phyloP scores from a whole-genome alignment of 106 monocot species.

The Dendrobium officinale region DNA sequence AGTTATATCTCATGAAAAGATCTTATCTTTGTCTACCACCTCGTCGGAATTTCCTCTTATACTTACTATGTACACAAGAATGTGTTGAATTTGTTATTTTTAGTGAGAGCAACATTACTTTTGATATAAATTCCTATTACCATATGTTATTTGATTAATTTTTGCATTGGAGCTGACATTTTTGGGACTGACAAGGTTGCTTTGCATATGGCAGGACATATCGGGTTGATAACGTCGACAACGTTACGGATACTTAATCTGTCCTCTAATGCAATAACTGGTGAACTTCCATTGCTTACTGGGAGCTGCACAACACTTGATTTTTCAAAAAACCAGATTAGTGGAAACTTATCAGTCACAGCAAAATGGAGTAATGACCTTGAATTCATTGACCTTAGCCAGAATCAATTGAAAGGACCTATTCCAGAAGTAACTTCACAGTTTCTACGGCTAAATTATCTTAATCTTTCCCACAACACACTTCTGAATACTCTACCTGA shows the following conservation, averaged over 20 bases:
- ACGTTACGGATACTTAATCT: slow-evolving; percentile 78
- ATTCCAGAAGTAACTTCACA: slow-evolving; percentile 66
- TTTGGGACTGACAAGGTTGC: background rate
- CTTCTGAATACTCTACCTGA: slow-evolving; percentile 38
- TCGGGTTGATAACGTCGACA: slow-evolving; percentile 90
- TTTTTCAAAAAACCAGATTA: slow-evolving; percentile 69
- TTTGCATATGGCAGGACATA: slow-evolving; percentile 45
- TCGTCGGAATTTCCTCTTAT: background rate
- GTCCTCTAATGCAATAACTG: slow-evolving; percentile 78
- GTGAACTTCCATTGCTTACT: slow-evolving; percentile 72
- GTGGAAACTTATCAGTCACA: slow-evolving; percentile 80
- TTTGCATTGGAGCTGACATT: no score
- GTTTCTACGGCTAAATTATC: slow-evolving; percentile 64
- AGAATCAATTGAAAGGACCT: slow-evolving; percentile 61
- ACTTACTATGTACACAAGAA: background rate
- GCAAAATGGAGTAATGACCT: slow-evolving; percentile 73
- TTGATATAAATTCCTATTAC: background rate
- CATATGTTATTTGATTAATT: background rate
- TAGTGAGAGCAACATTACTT: background rate
- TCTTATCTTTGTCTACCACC: background rate
- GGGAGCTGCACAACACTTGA: slow-evolving; percentile 74
- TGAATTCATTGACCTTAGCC: slow-evolving; percentile 82
- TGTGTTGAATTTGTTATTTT: background rate
- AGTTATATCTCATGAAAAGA: background rate
- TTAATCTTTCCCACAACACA: slow-evolving; percentile 73